Evolutionary conservation across 2,329 filamentous ascomycete species (phyloP).

Genomic region (Tolypocladium nubicola): DNA sequence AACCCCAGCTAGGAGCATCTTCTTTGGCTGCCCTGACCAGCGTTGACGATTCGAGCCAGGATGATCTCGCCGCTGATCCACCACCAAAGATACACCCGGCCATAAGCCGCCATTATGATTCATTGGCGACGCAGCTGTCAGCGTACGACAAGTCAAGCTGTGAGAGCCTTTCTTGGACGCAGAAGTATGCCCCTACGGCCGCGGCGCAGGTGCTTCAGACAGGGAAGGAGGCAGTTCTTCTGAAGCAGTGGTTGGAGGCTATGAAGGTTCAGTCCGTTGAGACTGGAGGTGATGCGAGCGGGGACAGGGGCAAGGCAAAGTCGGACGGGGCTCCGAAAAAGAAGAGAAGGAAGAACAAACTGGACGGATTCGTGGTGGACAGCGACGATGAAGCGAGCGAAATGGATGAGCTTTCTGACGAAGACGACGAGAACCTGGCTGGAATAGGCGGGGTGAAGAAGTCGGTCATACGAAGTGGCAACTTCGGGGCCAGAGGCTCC

Average conservation of each 20-base stretch:
- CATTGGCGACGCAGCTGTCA: conserved; percentile 52
- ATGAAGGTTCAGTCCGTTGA: conserved; percentile 71
- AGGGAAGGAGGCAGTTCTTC: conserved; percentile 55
- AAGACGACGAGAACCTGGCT: conserved; percentile 40
- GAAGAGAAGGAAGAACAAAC: conserved; percentile 60
- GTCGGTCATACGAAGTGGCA: conserved; percentile 41
- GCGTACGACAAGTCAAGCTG: conserved; percentile 73
- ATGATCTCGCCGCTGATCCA: conserved; percentile 19
- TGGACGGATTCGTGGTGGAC: conserved; percentile 71
- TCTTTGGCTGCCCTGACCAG: conserved; percentile 1
- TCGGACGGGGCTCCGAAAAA: conserved; percentile 33
- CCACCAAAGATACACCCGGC: conserved; percentile 39
- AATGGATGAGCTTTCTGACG: conserved; percentile 59
- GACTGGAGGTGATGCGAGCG: conserved; percentile 34
- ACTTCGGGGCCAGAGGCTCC: conserved; percentile 19
- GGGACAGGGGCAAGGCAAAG: conserved; percentile 17
- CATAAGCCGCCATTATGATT: conserved; percentile 46
- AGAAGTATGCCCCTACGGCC: conserved; percentile 70
- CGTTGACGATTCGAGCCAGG: conserved; percentile 17
- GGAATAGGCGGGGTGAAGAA: conserved; percentile 29
- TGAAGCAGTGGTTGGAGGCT: conserved; percentile 72
- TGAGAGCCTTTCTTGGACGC: conserved; percentile 63
- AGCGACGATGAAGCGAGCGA: conserved; percentile 65
- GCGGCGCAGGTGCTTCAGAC: conserved; percentile 66
- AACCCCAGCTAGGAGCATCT: conserved; percentile 30